Evolutionary conservation across 2,329 filamentous ascomycete genomes (phyloP).

Genomic region (Helicocarpus griseus): DNA sequence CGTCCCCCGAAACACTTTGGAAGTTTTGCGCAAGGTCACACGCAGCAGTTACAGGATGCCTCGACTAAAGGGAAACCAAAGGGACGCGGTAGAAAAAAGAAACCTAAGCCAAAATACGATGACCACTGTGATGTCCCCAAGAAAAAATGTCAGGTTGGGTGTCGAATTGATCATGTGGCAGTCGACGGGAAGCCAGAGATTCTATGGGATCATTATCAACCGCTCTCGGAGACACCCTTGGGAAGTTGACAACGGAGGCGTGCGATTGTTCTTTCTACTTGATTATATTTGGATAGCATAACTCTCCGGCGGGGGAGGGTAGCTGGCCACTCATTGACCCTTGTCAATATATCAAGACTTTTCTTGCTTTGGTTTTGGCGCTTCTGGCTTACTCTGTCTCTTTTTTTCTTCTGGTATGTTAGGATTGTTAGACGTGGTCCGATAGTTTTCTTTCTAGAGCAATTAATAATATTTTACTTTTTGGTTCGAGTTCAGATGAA

Average conservation of each 20-base stretch:
- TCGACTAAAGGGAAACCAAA: not conserved
- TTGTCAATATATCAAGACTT: not conserved
- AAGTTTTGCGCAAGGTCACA: not conserved
- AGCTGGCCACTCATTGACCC: not conserved
- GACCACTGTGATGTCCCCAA: constrained; percentile 25
- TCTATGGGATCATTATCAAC: constrained; percentile 5
- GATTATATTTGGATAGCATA: too few relatives aligned
- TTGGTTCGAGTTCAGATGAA: too few relatives aligned
- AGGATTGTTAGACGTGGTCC: too few relatives aligned
- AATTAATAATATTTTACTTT: too few relatives aligned
- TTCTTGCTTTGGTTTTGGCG: too few relatives aligned
- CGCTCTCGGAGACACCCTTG: not conserved
- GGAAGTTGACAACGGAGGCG: not conserved
- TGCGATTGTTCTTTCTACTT: not conserved
- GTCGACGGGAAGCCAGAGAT: constrained; percentile 11
- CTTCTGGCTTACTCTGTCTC: not conserved
- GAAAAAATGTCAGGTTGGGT: constrained; percentile 12
- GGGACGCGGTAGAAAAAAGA: not conserved
- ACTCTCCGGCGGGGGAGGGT: too few relatives aligned
- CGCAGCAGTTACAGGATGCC: not conserved
- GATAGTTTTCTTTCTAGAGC: too few relatives aligned
- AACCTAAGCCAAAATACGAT: not conserved
- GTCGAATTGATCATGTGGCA: constrained; percentile 13
- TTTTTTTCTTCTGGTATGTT: too few relatives aligned
- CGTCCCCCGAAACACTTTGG: not conserved